Conservation (phyloP, 495 filamentous ascomycete species). For the Penicillium waksmanii region DNA sequence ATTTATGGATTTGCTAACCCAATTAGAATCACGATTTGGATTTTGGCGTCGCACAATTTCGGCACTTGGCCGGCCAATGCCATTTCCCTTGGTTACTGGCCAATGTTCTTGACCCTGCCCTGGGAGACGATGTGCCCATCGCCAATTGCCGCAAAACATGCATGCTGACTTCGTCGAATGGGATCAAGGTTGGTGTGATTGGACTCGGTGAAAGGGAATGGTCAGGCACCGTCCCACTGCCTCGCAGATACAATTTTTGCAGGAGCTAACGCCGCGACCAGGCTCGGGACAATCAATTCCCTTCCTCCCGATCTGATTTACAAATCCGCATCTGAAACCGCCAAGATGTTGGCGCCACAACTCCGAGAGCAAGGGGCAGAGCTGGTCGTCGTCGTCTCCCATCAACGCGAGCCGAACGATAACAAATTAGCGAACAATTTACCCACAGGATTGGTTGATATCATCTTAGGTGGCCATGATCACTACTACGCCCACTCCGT, state of each 20-base stretch:
- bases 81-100: conserved; percentile 88
- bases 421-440: conserved; percentile 75
- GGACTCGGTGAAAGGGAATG: conserved; percentile 80
- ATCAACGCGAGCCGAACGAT: conserved; percentile 85
- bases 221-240: conserved; percentile 28
- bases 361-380: conserved; percentile 79
- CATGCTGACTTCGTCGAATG: conserved; percentile 78
- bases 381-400: conserved; percentile 78
- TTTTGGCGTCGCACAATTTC: conserved; percentile 83
- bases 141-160: conserved; percentile 69
- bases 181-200: conserved; percentile 82
- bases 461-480: conserved; percentile 88
- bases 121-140: conserved; percentile 69
- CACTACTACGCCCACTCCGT: conserved; percentile 80
- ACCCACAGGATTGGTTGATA: conserved; percentile 70
- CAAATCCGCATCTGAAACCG: conserved; percentile 71
- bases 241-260: not conserved
- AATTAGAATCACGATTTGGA: conserved; percentile 86
- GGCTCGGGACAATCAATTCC: conserved; percentile 86
- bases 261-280: conserved; percentile 27
- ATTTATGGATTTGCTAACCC: conserved; percentile 18
- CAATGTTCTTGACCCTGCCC: conserved; percentile 78
- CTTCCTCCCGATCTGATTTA: conserved; percentile 81
- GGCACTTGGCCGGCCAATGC: conserved; percentile 71
- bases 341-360: conserved; percentile 67